A percentile compares a stretch with the other conserved stretches of the same genome.
Conservation (phyloP, 805 yeast species). For the Ogataea henricii region DNA sequence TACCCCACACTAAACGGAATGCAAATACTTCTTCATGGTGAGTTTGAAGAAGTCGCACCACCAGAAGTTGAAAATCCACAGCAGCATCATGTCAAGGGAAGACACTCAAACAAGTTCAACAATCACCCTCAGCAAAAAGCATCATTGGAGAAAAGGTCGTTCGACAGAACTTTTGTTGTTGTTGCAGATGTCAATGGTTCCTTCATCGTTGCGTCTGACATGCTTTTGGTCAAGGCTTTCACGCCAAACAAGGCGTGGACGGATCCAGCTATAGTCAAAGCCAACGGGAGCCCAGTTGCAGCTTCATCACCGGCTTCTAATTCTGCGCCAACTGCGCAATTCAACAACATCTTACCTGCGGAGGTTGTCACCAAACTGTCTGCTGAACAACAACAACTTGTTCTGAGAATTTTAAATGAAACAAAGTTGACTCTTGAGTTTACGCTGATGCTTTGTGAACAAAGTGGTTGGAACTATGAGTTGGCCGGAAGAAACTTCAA, state of each 20-base stretch:
- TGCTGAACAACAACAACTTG: slow-evolving; percentile 61
- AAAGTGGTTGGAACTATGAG: slow-evolving; percentile 80
- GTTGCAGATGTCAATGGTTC: slow-evolving; percentile 68
- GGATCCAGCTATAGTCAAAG: too few relatives aligned
- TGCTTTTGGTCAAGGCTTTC: slow-evolving; percentile 65
- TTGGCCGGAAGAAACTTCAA: slow-evolving; percentile 71
- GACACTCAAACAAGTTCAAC: slow-evolving; percentile 28
- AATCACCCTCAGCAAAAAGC: slow-evolving; percentile 21
- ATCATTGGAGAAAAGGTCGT: slow-evolving; percentile 63
- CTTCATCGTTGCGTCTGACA: slow-evolving; percentile 85
- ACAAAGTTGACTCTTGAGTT: slow-evolving; percentile 80
- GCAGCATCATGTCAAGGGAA: not conserved
- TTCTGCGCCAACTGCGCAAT: not conserved
- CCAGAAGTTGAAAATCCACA: slow-evolving; percentile 42
- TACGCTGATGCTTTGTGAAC: slow-evolving; percentile 81
- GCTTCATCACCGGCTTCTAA: too few relatives aligned
- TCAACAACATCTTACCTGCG: slow-evolving; percentile 44
- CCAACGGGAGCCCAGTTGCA: too few relatives aligned
- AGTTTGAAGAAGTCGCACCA: slow-evolving; percentile 65
- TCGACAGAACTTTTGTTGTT: slow-evolving; percentile 81
- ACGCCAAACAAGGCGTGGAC: slow-evolving; percentile 63
- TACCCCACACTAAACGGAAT: slow-evolving; percentile 75
- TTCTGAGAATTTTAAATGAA: slow-evolving; percentile 64
- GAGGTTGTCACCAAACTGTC: slow-evolving; percentile 54
- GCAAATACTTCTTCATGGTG: slow-evolving; percentile 80